Percentiles rank a stretch among this genome's conserved stretches.
Evolutionary conservation across 495 filamentous ascomycete genomes (phyloP).

Genomic region (Tuber brumale): DNA sequence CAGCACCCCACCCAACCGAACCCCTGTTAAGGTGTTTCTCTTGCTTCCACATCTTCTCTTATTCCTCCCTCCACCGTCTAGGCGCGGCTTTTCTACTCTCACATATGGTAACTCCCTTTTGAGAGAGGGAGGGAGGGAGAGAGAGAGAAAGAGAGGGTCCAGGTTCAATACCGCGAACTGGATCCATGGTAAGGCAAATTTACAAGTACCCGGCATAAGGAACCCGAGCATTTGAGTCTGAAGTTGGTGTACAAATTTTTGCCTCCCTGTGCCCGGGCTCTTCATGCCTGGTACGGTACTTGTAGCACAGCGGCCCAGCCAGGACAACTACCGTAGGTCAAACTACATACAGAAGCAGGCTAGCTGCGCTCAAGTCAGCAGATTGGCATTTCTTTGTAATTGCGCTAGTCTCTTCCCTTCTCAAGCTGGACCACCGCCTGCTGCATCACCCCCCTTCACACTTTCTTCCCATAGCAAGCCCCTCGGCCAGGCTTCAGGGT

Average conservation of each 20-base stretch:
- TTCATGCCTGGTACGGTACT: no score
- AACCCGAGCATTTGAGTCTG: no score
- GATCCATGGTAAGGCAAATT: background rate
- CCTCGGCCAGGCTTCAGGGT: background rate
- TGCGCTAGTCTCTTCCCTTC: background rate
- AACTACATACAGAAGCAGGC: background rate
- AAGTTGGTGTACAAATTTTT: no score
- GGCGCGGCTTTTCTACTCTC: background rate
- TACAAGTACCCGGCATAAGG: no score
- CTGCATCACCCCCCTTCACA: constrained; percentile 3
- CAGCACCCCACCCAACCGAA: background rate
- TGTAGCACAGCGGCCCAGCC: background rate
- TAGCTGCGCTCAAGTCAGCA: background rate
- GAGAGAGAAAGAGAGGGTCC: background rate
- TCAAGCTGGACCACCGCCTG: background rate
- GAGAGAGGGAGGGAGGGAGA: background rate
- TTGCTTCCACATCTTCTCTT: background rate
- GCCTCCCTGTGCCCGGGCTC: no score
- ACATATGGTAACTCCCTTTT: background rate
- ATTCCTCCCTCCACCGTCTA: background rate
- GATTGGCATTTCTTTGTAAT: background rate
- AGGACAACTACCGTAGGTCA: background rate
- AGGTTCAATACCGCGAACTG: background rate
- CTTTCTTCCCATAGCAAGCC: background rate
- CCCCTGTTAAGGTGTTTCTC: background rate